Percentiles rank a stretch among this genome's conserved stretches.
Conservation (phyloP, 352 stramenopile species). For the Bremia lactucae region DNA sequence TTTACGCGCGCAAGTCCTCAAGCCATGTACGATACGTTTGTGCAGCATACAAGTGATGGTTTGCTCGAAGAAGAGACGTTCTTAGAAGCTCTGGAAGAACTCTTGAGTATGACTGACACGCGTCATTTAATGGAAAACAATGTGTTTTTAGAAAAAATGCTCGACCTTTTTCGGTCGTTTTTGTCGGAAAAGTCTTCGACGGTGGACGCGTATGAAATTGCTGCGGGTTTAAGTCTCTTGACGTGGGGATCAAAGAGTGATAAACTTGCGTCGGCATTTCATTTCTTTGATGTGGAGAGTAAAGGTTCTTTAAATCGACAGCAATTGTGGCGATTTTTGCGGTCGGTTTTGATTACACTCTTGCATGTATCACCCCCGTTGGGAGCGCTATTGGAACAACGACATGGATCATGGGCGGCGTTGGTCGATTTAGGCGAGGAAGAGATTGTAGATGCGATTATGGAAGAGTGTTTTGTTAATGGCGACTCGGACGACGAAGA, state of each 20-base stretch:
- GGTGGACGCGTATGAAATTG: constrained; percentile 78
- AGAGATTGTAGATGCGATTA: constrained; percentile 71
- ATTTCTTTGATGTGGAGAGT: constrained; percentile 79
- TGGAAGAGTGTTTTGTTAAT: constrained; percentile 32
- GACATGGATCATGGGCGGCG: constrained; percentile 55
- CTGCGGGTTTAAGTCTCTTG: constrained; percentile 73
- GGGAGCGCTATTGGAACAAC: constrained; percentile 39
- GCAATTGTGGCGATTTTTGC: constrained; percentile 78
- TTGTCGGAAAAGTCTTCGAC: constrained; percentile 46
- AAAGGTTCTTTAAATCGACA: constrained; percentile 70
- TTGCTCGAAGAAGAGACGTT: constrained; percentile 79
- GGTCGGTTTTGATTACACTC: constrained; percentile 65
- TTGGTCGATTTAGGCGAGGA: constrained; percentile 68
- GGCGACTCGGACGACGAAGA: constrained; percentile 20
- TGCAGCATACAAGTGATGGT: constrained; percentile 75
- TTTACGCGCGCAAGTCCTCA: constrained; percentile 65
- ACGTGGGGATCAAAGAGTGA: constrained; percentile 79
- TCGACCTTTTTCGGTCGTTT: constrained; percentile 65
- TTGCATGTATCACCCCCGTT: constrained; percentile 59
- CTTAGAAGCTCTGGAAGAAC: constrained; percentile 64
- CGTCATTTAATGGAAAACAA: constrained; percentile 65
- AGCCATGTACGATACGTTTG: constrained; percentile 79
- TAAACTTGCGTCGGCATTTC: constrained; percentile 71
- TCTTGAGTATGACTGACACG: constrained; percentile 67
- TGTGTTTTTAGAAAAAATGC: constrained; percentile 65